Conservation (phyloP, 768 basidiomycete genomes). For the Suillus luteus region DNA sequence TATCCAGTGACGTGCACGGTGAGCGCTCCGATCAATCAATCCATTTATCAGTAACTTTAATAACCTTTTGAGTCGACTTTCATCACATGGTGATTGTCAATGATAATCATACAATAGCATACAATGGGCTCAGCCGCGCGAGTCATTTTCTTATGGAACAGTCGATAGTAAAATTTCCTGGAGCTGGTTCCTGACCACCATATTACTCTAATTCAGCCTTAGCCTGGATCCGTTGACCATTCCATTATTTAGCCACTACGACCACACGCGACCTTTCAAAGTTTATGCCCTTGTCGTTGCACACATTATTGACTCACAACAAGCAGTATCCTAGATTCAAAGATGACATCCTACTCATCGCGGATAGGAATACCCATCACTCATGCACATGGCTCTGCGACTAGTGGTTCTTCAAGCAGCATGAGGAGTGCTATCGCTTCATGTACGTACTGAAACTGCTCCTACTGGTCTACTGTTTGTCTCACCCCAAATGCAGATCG, state of each 20-base stretch:
- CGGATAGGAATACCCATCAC: constrained; percentile 36
- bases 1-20: too few relatives aligned
- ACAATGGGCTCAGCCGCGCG: too few relatives aligned
- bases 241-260: neutral
- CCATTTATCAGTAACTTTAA: too few relatives aligned
- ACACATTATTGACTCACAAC: neutral
- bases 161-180: neutral
- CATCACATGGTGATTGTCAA: neutral
- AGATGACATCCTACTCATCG: constrained; percentile 50
- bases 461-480: constrained; percentile 6
- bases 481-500: constrained; percentile 48
- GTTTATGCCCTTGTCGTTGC: neutral
- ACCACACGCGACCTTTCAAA: neutral
- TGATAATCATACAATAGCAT: too few relatives aligned
- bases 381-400: constrained; percentile 42
- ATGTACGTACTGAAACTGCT: constrained; percentile 41
- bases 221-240: neutral
- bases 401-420: constrained; percentile 48
- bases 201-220: neutral
- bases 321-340: constrained; percentile 4
- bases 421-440: constrained; percentile 61
- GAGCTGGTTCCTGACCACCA: neutral
- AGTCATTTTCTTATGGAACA: too few relatives aligned
- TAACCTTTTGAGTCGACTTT: too few relatives aligned
- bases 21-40: too few relatives aligned